Conservation (phyloP, 2,329 filamentous ascomycete genomes). For the Geosmithia flava region DNA sequence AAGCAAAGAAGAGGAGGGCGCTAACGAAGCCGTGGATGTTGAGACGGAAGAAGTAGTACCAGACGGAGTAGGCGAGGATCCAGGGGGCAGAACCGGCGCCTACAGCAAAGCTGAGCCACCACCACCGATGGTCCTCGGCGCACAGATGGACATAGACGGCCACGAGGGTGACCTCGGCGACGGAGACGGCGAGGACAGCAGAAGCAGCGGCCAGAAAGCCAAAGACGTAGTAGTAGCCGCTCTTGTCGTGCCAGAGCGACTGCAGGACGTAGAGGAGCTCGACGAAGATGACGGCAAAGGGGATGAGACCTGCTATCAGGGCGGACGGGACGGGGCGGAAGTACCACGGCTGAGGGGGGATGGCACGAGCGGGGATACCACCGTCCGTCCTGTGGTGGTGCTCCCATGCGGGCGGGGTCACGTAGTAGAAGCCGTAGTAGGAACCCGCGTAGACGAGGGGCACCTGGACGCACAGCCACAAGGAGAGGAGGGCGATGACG, state of each 20-base stretch:
- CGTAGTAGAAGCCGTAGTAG: slow-evolving; percentile 54
- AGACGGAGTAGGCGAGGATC: slow-evolving; percentile 73
- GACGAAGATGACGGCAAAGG: slow-evolving; percentile 81
- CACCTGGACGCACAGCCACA: slow-evolving; percentile 80
- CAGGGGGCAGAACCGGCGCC: slow-evolving; percentile 67
- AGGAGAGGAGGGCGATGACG: slow-evolving; percentile 54
- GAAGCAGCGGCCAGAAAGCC: slow-evolving; percentile 70
- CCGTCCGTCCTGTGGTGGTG: slow-evolving; percentile 69
- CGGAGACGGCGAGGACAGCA: slow-evolving; percentile 59
- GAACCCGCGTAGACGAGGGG: slow-evolving; percentile 73
- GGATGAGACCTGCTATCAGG: slow-evolving; percentile 63
- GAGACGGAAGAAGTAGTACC: slow-evolving; percentile 72
- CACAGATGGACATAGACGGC: slow-evolving; percentile 74
- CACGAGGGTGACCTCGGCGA: slow-evolving; percentile 75
- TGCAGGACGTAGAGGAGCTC: slow-evolving; percentile 81
- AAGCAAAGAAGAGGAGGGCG: slow-evolving; percentile 72
- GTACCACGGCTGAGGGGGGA: slow-evolving; percentile 61
- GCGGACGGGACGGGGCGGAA: slow-evolving; percentile 48
- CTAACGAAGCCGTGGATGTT: slow-evolving; percentile 73
- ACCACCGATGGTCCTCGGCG: slow-evolving; percentile 81
- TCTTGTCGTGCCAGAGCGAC: slow-evolving; percentile 82
- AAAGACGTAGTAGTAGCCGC: slow-evolving; percentile 84
- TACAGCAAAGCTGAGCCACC: slow-evolving; percentile 79
- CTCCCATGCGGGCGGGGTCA: slow-evolving; percentile 55
- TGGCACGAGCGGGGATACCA: slow-evolving; percentile 54